Percentiles rank a stretch among this genome's conserved stretches.
Evolutionary conservation across 306 rosid genomes (phyloP).

Genomic region (Vigna radiata): DNA sequence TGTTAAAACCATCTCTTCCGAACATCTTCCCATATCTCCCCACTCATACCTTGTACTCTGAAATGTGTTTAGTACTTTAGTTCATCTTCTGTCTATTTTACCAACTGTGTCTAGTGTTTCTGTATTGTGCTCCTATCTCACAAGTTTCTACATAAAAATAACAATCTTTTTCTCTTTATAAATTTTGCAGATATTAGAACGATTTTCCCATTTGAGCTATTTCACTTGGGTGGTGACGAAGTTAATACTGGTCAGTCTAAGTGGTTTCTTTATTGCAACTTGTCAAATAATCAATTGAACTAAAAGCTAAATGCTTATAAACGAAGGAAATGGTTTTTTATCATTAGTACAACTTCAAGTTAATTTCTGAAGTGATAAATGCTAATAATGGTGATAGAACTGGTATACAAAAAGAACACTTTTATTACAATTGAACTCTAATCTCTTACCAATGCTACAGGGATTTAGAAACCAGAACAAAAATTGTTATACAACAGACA

Average conservation of each 20-base stretch:
- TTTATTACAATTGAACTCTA: too few species aligned
- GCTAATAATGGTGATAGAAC: not conserved
- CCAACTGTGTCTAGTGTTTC: conserved; percentile 1
- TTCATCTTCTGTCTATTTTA: conserved; percentile 21
- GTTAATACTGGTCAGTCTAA: conserved; percentile 85
- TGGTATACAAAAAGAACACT: too few species aligned
- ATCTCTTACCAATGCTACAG: too few species aligned
- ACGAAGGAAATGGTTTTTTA: conserved; percentile 34
- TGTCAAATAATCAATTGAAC: conserved; percentile 29
- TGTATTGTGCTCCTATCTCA: conserved; percentile 23
- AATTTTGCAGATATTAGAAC: conserved; percentile 81
- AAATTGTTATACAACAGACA: too few species aligned
- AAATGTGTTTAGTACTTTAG: conserved; percentile 15
- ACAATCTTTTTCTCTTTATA: conserved; percentile 28
- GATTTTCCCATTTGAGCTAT: conserved; percentile 92
- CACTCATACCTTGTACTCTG: not conserved
- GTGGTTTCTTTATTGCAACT: conserved; percentile 41
- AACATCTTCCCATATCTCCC: not conserved
- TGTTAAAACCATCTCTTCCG: conserved; percentile 9
- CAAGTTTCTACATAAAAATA: conserved; percentile 1
- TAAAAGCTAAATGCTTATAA: conserved; percentile 35
- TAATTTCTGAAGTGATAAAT: conserved; percentile 26
- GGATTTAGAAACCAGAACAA: too few species aligned
- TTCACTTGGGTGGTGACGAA: conserved; percentile 99
- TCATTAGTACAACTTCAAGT: conserved; percentile 24